Base-by-base conservation (phyloP, 208 protist genomes). In the Crithidia acanthocephali region DNA sequence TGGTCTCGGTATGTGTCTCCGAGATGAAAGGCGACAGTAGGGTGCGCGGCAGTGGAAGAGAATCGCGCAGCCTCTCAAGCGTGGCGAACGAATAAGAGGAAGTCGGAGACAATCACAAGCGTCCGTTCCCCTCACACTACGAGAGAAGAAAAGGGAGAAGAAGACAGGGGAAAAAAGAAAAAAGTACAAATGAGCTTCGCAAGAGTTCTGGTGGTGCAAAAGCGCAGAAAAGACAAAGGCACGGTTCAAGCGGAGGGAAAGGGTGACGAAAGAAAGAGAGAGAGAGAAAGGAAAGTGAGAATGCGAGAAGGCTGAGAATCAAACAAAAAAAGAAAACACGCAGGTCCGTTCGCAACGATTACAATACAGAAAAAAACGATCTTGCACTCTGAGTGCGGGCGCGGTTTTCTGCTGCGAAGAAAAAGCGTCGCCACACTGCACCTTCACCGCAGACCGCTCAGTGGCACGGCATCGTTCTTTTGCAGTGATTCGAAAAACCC, bases 131-230 rank as follows among this genome's bases (percentile, higher is more conserved):
- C 48, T 50, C 48, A 28, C 22, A 28, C 48, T 30, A 18, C n/a
- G 60, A 47, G 25, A 53, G 18, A 55, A 28, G 2, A 62, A 47
- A 42, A 44, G 18, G 59, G 44, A 60, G 28, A 27, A 45, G 4
- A 35, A 23, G 45, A 52, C n/a, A 27, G 18, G 27, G 32, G 28
- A 70, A 53, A 4, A 20, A 25, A 55, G 65, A 61, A 32, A 57
- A 3, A 67, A 30, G 48, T 9, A 5, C 22, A 53, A 28, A 53
- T 30, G 28, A 53, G 48, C 44, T 48, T n/a, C 18, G 44, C 44
- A 48, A 48, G 4, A 48, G 4, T 48, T 48, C 44, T 48, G 44
- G 16, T 40, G 35, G 11, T 9, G 9, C 2, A 48, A 48, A 15
- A 48, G 18, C 16, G 18, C 44, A 48, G 9, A 48, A 4, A n/a